These are phyloP conservation scores for Colletotrichum zoysiae DNA, from an alignment of 2,329 filamentous ascomycete species.

Conservation along the genomic window DNA sequence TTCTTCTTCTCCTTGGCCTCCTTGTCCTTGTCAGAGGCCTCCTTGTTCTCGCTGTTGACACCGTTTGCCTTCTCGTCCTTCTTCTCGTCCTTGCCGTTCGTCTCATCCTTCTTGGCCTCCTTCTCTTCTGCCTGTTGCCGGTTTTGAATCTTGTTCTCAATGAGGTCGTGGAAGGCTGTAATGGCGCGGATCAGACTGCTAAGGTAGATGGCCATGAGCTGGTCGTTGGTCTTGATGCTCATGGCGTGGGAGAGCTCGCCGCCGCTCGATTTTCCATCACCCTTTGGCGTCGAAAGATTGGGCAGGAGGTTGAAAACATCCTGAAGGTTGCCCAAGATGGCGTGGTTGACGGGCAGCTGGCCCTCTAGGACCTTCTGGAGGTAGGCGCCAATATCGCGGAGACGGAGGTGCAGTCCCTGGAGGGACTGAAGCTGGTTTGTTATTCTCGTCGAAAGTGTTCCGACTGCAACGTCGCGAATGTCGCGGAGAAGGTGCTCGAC, in stretches of 20 bases:
- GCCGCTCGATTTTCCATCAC: conserved; percentile 72
- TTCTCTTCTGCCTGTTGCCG: conserved; percentile 96
- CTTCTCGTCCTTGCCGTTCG: conserved; percentile 70
- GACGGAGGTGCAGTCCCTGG: conserved; percentile 92
- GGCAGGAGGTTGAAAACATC: conserved; percentile 99
- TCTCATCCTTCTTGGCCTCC: conserved; percentile 84
- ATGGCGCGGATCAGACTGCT: conserved; percentile 97
- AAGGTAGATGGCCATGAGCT: conserved; percentile 98
- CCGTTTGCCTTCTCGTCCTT: conserved; percentile 62
- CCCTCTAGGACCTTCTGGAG: conserved; percentile 95
- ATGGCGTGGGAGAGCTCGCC: conserved; percentile 94
- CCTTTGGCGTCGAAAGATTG: conserved; percentile 88
- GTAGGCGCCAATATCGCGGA: conserved; percentile 95
- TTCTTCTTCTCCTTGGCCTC: conserved; percentile 67
- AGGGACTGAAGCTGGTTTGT: conserved; percentile 98
- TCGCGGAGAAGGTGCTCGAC: conserved; percentile 98
- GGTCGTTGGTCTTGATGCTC: conserved; percentile 99
- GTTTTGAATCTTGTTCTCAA: conserved; percentile 99
- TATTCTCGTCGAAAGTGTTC: conserved; percentile 94
- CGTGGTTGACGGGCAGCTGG: conserved; percentile 94
- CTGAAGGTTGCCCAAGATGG: conserved; percentile 97
- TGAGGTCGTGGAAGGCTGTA: conserved; percentile 98
- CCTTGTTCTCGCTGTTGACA: conserved; percentile 62
- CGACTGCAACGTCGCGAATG: conserved; percentile 97
- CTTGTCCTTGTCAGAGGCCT: conserved; percentile 59